These are phyloP conservation scores for Daucus carota DNA, from an alignment of 129 eudicot species.

Conservation along the genomic window DNA sequence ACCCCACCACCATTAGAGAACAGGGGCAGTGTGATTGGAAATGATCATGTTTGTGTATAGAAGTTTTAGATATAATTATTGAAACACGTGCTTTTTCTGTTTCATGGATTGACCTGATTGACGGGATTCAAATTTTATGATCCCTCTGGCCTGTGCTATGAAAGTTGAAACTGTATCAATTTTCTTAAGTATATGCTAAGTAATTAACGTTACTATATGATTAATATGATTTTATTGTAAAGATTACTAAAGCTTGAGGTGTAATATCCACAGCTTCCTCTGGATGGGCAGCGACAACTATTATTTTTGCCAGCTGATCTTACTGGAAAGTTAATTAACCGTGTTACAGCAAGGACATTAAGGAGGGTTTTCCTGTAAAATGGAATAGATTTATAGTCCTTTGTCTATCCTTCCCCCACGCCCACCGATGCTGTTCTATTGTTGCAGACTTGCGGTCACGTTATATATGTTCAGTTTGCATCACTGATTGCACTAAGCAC, in stretches of 20 bases:
- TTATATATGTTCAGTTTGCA: not conserved
- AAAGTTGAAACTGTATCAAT: too few relatives aligned
- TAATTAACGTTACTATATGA: not conserved
- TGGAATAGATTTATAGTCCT: not conserved
- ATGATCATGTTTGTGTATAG: not conserved
- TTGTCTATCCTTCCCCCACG: not conserved
- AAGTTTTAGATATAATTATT: not conserved
- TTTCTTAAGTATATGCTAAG: not conserved
- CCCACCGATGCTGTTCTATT: not conserved
- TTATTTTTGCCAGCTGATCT: slow-evolving; percentile 68
- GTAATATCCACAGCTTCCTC: slow-evolving; percentile 59
- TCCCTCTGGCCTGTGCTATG: not conserved
- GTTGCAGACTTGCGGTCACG: not conserved
- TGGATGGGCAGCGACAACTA: slow-evolving; percentile 57
- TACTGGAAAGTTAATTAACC: slow-evolving; percentile 61
- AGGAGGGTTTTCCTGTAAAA: slow-evolving; percentile 46
- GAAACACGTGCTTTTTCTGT: not conserved
- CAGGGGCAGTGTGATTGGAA: not conserved
- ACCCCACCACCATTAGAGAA: too few relatives aligned
- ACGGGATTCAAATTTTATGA: not conserved
- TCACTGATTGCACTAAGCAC: not conserved
- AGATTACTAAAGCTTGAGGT: not conserved
- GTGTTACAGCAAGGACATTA: slow-evolving; percentile 73
- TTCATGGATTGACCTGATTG: not conserved
- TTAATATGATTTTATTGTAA: not conserved